Evolutionary conservation across 108 stramenopile species (phyloP), one percentile per base, ranked within the genome.

Genomic region (Thalassiosira profunda): DNA sequence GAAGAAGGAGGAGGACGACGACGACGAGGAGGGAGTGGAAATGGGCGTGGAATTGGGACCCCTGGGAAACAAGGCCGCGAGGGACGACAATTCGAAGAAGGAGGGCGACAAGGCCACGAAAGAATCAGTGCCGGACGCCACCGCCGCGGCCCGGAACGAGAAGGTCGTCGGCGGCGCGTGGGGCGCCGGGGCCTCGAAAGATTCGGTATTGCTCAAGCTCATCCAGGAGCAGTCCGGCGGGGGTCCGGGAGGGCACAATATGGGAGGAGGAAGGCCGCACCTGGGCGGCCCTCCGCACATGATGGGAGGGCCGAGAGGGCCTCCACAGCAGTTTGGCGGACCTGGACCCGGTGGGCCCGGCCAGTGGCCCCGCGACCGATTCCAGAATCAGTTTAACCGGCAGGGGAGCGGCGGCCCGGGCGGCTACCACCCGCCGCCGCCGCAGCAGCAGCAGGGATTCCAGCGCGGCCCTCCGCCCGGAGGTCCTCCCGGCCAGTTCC

Each of bases 161-260:
- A 74, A 53, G 24, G 67, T 80, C 20, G 49, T 77, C 11, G 91
- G 86, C 20, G 94, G 94, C 11, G 93, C 90, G 6, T 95, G 94
- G 94, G 91, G 94, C n/a, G 88, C 86, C 7, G 90, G 93, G 21
- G 87, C 87, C 4, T 80, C 83, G 17, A 78, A 84, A 23, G 89
- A 86, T 29, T 88, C 88, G n/a, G 56, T 72, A 11, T 49, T 94
- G 48, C 80, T 90, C 11, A 74, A 77, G 35, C 79, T 95, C 29
- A 90, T 95, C 55, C 84, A 84, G 62, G 86, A 90, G 30, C 91
- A 92, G 78, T 63, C 74, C 3, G 59, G 73, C 28, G 72, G 66
- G 40, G 58, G 26, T 11, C 40, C 51, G 42, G 60, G 42, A 23
- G 60, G 60, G 30, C 52, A 51, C 51, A 46, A 53, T 14, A 44